These are phyloP conservation scores for Purshia tridentata DNA, from an alignment of 306 rosid genomes.

Conservation along the genomic window DNA sequence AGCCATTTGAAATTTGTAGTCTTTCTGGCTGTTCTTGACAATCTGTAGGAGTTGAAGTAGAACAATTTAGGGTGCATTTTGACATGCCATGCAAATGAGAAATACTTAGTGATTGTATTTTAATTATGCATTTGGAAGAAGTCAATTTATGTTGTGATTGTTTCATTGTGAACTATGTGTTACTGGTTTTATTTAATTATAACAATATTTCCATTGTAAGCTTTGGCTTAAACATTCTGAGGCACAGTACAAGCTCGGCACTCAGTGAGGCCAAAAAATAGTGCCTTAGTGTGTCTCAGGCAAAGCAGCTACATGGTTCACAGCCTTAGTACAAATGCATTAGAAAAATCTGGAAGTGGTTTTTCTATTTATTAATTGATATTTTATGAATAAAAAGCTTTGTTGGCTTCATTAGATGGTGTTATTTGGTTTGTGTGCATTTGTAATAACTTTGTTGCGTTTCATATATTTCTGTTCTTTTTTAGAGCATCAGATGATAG, in stretches of 20 bases:
- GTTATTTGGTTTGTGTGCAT: background rate
- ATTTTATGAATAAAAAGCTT: background rate
- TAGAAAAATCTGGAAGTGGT: background rate
- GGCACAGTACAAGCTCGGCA: background rate
- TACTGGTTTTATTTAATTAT: background rate
- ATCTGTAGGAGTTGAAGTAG: background rate
- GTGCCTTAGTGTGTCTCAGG: background rate
- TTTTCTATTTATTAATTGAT: background rate
- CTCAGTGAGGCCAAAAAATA: background rate
- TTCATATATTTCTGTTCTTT: background rate
- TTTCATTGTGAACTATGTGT: background rate
- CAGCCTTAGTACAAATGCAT: background rate
- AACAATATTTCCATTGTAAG: background rate
- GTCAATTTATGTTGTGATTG: background rate
- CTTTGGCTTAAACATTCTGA: background rate
- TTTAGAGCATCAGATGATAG: background rate
- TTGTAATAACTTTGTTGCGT: background rate
- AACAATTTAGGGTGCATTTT: background rate
- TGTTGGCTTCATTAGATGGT: background rate
- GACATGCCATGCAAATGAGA: slow-evolving; percentile 7
- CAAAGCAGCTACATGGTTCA: background rate
- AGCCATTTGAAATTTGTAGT: background rate
- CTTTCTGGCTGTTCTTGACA: background rate
- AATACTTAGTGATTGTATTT: background rate
- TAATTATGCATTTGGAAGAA: background rate